Percentiles rank a stretch among this genome's conserved stretches.
Evolutionary conservation across 2,329 filamentous ascomycete species (phyloP).

Genomic region (Bipolaris gigantea): DNA sequence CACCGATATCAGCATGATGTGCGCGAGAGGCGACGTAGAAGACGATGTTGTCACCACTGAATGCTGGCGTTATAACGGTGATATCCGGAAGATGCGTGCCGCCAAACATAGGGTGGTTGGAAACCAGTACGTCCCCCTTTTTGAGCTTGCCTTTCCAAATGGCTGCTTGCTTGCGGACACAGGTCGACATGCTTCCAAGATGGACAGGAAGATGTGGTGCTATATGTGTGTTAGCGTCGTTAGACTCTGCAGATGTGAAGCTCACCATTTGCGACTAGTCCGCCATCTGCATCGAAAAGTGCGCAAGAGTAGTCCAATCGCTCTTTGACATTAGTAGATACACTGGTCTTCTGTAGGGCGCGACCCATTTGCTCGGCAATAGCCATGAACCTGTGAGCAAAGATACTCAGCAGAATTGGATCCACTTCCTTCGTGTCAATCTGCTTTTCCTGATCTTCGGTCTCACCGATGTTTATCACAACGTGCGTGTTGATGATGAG

Average conservation of each 20-base stretch:
- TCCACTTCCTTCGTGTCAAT: constrained; percentile 63
- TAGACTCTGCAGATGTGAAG: neutral
- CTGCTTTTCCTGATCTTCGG: constrained; percentile 53
- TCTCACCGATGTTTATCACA: constrained; percentile 76
- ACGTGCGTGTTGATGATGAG: constrained; percentile 84
- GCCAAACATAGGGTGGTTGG: constrained; percentile 82
- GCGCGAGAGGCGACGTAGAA: constrained; percentile 82
- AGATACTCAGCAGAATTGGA: constrained; percentile 76
- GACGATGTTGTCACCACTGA: constrained; percentile 72
- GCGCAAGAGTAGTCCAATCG: constrained; percentile 82
- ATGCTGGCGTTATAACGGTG: constrained; percentile 78
- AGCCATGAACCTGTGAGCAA: constrained; percentile 81
- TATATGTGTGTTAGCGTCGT: constrained; percentile 21
- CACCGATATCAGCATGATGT: constrained; percentile 83
- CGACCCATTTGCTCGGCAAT: constrained; percentile 85
- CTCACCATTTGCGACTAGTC: constrained; percentile 70
- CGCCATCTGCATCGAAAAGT: constrained; percentile 74
- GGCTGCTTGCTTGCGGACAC: constrained; percentile 74
- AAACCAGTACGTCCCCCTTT: constrained; percentile 78
- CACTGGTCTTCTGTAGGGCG: constrained; percentile 76
- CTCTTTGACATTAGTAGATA: constrained; percentile 80
- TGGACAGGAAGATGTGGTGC: constrained; percentile 81
- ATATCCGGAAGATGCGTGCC: constrained; percentile 84
- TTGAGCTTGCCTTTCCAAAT: constrained; percentile 80
- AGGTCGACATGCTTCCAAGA: constrained; percentile 83